Conservation (phyloP, 345 rosid genomes). For the thale cress (Arabidopsis thaliana) region TAIR10.1 NC_003071.7:11140001-11140500, state of each 20-base stretch:
- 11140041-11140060: background rate
- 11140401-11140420: background rate
- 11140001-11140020: background rate
- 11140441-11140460: background rate
- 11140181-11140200: conserved; percentile 4
- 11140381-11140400: conserved; percentile 13
- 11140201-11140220: conserved; percentile 32
- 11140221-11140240: conserved; percentile 17
- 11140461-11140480: background rate
- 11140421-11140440: background rate
- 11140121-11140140: conserved; percentile 12
- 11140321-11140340: conserved; percentile 13
- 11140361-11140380: conserved; percentile 3
- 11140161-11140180: background rate
- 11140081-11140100: background rate
- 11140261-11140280: background rate
- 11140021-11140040: background rate
- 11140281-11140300: conserved; percentile 6
- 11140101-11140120: conserved; percentile 15
- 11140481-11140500: too few relatives aligned
- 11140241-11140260: conserved; percentile 6
- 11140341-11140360: conserved; percentile 6
- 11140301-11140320: conserved; percentile 10
- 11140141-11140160: conserved; percentile 1
- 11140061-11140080: conserved; percentile 4